A percentile compares a stretch with the other conserved stretches of the same genome.
Evolutionary conservation across 208 protist species (phyloP).

Genomic region (Wallacemonas rigidus): DNA sequence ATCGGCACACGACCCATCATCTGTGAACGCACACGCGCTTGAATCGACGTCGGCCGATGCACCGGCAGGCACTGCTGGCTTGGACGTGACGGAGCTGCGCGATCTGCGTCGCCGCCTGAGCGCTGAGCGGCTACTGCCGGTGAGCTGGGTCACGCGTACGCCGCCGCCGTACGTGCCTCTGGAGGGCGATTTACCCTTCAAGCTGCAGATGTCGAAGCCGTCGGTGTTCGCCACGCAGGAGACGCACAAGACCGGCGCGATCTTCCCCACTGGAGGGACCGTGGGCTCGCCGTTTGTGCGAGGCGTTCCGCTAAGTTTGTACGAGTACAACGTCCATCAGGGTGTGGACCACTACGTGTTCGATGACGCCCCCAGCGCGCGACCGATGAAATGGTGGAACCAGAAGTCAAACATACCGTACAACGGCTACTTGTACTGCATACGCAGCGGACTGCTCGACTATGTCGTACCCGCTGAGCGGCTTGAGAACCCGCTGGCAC

Average conservation of each 20-base stretch:
- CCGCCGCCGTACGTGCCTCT: conserved; percentile 84
- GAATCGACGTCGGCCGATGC: neutral
- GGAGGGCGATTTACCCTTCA: conserved; percentile 84
- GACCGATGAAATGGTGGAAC: conserved; percentile 89
- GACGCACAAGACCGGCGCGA: conserved; percentile 4
- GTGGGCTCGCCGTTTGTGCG: conserved; percentile 78
- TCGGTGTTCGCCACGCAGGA: conserved; percentile 42
- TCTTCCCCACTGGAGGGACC: conserved; percentile 64
- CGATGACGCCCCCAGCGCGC: conserved; percentile 77
- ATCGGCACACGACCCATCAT: neutral
- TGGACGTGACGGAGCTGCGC: conserved; percentile 15
- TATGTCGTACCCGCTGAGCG: conserved; percentile 52
- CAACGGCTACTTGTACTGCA: conserved; percentile 81
- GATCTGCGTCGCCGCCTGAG: conserved; percentile 27
- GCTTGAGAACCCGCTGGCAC: conserved; percentile 63
- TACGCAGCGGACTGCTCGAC: conserved; percentile 73
- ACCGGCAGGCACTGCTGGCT: neutral
- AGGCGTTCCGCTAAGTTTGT: conserved; percentile 62
- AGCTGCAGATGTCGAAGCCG: conserved; percentile 75
- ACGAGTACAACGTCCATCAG: conserved; percentile 82
- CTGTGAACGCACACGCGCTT: neutral
- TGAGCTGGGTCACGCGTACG: conserved; percentile 83
- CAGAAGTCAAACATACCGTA: conserved; percentile 91
- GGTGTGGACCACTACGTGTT: conserved; percentile 88
- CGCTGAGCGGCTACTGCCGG: conserved; percentile 69